Base-by-base conservation (phyloP, 192 early-diverging fungal species). In the Backusella psychrophila region DNA sequence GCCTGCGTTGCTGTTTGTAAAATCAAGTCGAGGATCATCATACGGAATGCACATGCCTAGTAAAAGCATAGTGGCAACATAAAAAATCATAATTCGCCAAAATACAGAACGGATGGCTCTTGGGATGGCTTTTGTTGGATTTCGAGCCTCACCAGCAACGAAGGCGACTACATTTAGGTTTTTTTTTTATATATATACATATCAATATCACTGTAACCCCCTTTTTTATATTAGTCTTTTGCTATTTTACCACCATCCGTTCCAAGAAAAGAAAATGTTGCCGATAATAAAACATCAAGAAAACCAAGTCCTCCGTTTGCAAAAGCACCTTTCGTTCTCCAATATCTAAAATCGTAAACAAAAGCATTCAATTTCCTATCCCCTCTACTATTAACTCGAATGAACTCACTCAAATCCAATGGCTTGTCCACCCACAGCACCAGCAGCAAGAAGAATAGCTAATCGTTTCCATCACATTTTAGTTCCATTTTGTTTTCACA, bases 21-120 rank as follows among this genome's bases (percentile, higher is more conserved):
- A 79, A 66, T 75, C 74, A 9, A 95, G 87, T 33, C 83, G 77
- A 8, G 84, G 76, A 75, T 93, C 84, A 66, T 73, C 79, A 84
- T 83, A 85, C 2, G 91, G 92, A 44, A 96, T 90, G 52, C 90
- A 89, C 66, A 96, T 75, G 12, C 95, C 95, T 49, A 96, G 91
- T 65, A 95, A 86, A 42, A 94, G 84, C 65, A 95, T 92, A 12
- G 93, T 91, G 17, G 84, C 73, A 41, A 96, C 77, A 81, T 94
- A 96, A 88, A 96, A 96, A 17, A 95, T 80, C 17, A 82, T 75
- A 69, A 97, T 94, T 63, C 96, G 89, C 93, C 92, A 96, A 72
- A 97, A 97, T 21, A 88, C 88, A 21, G 89, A 86, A n/a, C 88
- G 84, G 67, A 94, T 93, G 11, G 91, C 93, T 11, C 84, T 81